These are phyloP conservation scores for Epichloe gansuensis DNA, from an alignment of 2,329 filamentous ascomycete genomes.

Conservation along the genomic window DNA sequence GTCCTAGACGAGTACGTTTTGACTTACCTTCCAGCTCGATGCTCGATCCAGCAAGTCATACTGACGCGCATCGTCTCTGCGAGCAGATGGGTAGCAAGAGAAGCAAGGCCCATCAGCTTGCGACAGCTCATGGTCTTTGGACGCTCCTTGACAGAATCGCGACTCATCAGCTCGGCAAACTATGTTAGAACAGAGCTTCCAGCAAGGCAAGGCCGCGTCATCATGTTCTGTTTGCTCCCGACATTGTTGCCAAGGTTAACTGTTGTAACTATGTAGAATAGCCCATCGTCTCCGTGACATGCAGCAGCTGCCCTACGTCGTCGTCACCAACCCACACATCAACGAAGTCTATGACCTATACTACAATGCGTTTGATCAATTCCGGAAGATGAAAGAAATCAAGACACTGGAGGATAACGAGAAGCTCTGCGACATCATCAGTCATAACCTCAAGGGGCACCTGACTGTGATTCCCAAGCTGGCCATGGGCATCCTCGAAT, in stretches of 20 bases:
- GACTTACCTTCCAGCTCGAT: not conserved
- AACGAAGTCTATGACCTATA: conserved; percentile 94
- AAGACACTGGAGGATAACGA: conserved; percentile 85
- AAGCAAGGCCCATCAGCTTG: conserved; percentile 89
- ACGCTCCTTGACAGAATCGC: conserved; percentile 77
- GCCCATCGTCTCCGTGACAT: conserved; percentile 94
- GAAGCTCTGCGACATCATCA: conserved; percentile 66
- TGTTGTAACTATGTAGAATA: conserved; percentile 40
- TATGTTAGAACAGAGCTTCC: conserved; percentile 85
- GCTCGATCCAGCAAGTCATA: not conserved
- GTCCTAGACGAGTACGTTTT: conserved; percentile 49
- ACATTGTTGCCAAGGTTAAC: not conserved
- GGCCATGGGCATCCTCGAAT: conserved; percentile 88
- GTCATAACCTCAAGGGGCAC: conserved; percentile 72
- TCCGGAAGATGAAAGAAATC: conserved; percentile 75
- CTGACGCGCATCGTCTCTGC: conserved; percentile 5
- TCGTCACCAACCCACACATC: conserved; percentile 90
- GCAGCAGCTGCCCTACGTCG: conserved; percentile 89
- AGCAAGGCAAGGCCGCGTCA: conserved; percentile 12
- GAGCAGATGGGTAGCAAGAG: conserved; percentile 77
- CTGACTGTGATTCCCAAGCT: conserved; percentile 87
- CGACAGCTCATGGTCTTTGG: conserved; percentile 97
- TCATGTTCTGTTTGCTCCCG: not conserved
- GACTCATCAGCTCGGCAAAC: conserved; percentile 88
- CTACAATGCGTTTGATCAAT: conserved; percentile 87